Evolutionary conservation across 2,329 filamentous ascomycete genomes (phyloP), one percentile per base, ranked within the genome.

Genomic region (Stemphylium vesicarium): DNA sequence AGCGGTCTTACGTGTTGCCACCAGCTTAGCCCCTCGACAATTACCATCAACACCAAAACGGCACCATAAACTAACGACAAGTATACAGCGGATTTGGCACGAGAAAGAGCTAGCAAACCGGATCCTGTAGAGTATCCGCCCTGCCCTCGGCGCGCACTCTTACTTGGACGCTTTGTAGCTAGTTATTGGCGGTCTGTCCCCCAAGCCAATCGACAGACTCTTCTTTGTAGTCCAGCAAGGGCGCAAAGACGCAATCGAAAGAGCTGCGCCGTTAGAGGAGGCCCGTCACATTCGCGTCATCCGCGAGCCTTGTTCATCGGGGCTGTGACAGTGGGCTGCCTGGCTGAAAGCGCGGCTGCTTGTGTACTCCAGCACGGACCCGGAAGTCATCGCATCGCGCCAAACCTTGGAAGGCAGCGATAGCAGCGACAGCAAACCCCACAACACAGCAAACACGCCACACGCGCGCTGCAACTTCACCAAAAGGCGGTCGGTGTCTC

Each of bases 311-410:
- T 24, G 47, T 51, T 48, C 31, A 45, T 39, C 45, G 38, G n/a
- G 41, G 35, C 24, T 26, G 31, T 37, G 52, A 39, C 42, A 35
- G 55, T 42, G 45, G 39, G 38, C 50, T 55, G 52, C 32, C 50
- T 60, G 37, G 33, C 44, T 47, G 47, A 37, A 55, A 47, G 54
- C 51, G 57, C 53, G 49, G 51, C 50, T 49, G 20, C 31, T 45
- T 52, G 59, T 63, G 64, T 67, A 62, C 64, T 60, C 58, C 41
- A 53, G 63, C 65, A 66, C 65, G 64, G 64, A 50, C 60, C 59
- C 38, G 26, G 26, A 56, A 54, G 53, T 60, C 61, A 63, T 58
- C 60, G 53, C 59, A 61, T 62, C 59, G 56, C 66, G 60, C 67
- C 63, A 65, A 67, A 62, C 57, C 62, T 65, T 57, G 60, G 58